phyloP scores from a whole-genome alignment of 2,329 filamentous ascomycete species.

The Aureobasidium melanogenum region DNA sequence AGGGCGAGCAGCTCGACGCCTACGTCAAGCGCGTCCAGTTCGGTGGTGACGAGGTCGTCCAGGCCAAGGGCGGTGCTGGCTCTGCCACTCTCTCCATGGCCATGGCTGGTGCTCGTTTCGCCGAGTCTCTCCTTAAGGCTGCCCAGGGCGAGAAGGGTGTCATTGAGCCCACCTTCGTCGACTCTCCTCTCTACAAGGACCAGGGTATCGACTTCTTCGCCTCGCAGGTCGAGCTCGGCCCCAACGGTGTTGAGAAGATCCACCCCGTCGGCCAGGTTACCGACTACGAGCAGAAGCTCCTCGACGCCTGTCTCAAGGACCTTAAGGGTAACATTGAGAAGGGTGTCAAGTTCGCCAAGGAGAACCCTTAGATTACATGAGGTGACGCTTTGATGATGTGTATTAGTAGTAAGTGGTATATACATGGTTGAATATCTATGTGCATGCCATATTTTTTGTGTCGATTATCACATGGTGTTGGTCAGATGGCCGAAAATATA shows the following conservation, averaged over 20 bases:
- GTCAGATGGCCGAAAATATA: background rate
- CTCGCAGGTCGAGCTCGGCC: slow-evolving; percentile 89
- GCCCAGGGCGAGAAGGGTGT: slow-evolving; percentile 90
- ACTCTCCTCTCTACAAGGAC: slow-evolving; percentile 97
- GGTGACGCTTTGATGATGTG: background rate
- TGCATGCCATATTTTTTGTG: background rate
- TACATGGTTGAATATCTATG: slow-evolving; percentile 1
- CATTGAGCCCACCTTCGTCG: slow-evolving; percentile 91
- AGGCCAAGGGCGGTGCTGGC: slow-evolving; percentile 96
- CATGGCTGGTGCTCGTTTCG: slow-evolving; percentile 78
- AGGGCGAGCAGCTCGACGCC: slow-evolving; percentile 61
- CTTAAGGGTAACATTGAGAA: slow-evolving; percentile 93
- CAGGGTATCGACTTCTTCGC: slow-evolving; percentile 97
- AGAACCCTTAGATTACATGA: slow-evolving; percentile 37
- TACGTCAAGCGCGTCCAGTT: slow-evolving; percentile 96
- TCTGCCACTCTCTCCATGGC: slow-evolving; percentile 98
- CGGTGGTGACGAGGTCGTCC: slow-evolving; percentile 96
- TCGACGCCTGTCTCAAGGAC: slow-evolving; percentile 76
- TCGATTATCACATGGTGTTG: background rate
- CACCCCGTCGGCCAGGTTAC: slow-evolving; percentile 77
- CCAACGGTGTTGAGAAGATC: slow-evolving; percentile 92
- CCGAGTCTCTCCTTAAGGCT: slow-evolving; percentile 89
- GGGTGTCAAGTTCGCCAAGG: slow-evolving; percentile 61
- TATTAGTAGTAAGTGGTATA: slow-evolving; percentile 8
- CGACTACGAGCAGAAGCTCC: slow-evolving; percentile 76